Evolutionary conservation across 306 rosid species (phyloP).

Genomic region (Dalbergia cochinchinensis): DNA sequence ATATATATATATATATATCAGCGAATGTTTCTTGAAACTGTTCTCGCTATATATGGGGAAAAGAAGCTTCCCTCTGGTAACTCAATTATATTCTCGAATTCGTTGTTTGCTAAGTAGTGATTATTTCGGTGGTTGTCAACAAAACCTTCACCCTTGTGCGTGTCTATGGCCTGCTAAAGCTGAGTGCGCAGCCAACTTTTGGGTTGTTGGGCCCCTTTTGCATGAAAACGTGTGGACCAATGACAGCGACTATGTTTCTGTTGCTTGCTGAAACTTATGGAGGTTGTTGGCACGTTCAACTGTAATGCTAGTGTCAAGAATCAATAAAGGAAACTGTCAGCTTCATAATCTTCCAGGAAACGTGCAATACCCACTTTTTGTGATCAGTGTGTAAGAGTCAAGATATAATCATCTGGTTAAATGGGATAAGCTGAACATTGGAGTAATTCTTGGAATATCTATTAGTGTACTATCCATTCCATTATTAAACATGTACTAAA

Average conservation of each 20-base stretch:
- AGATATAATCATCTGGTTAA: too few relatives aligned
- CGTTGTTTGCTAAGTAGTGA: background rate
- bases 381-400: too few relatives aligned
- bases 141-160: too few relatives aligned
- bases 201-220: conserved; percentile 8
- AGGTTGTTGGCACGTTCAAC: conserved; percentile 9
- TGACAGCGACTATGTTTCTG: background rate
- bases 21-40: conserved; percentile 45
- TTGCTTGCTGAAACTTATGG: background rate
- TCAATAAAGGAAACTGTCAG: background rate
- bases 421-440: too few relatives aligned
- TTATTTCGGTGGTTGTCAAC: background rate
- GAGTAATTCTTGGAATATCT: too few relatives aligned
- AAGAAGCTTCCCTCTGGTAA: conserved; percentile 22
- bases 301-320: background rate
- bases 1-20: conserved; percentile 39
- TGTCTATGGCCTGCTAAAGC: background rate
- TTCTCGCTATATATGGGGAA: conserved; percentile 32
- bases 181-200: conserved; percentile 13
- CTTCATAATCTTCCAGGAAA: background rate
- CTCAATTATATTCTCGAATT: background rate
- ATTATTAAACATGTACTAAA: too few relatives aligned
- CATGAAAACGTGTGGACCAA: background rate
- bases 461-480: too few relatives aligned
- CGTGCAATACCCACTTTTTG: background rate